Percentiles rank a stretch among this genome's conserved stretches.
phyloP scores from a whole-genome alignment of 129 eudicot species.

The Silybum marianum region DNA sequence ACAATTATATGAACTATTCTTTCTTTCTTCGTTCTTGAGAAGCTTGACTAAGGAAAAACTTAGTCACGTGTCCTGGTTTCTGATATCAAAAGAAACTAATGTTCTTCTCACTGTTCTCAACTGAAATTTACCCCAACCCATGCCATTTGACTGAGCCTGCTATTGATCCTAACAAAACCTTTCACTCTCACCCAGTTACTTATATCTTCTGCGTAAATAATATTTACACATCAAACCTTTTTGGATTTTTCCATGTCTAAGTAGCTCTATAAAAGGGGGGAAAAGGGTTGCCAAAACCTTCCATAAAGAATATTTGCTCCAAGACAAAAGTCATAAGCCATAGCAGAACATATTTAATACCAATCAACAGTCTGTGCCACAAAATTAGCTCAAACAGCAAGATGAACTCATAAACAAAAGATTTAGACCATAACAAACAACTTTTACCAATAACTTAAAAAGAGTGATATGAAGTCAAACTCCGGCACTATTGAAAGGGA shows the following conservation, averaged over 20 bases:
- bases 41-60: background rate
- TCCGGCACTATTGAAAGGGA: background rate
- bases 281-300: conserved; percentile 15
- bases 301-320: conserved; percentile 7
- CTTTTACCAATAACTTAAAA: background rate
- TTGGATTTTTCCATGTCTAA: background rate
- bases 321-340: background rate
- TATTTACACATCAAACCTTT: conserved; percentile 4
- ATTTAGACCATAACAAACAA: background rate
- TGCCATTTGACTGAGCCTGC: background rate
- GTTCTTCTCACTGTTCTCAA: background rate
- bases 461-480: background rate
- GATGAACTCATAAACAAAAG: background rate
- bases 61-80: background rate
- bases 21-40: background rate
- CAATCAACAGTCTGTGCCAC: background rate
- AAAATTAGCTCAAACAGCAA: conserved; percentile 9
- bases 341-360: background rate
- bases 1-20: background rate
- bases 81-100: no score
- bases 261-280: no score
- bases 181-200: conserved; percentile 7
- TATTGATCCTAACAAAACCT: conserved; percentile 8
- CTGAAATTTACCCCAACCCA: background rate
- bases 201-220: background rate